Evolutionary conservation across 495 filamentous ascomycete species (phyloP).

Genomic region (Penicillium crystallinum): DNA sequence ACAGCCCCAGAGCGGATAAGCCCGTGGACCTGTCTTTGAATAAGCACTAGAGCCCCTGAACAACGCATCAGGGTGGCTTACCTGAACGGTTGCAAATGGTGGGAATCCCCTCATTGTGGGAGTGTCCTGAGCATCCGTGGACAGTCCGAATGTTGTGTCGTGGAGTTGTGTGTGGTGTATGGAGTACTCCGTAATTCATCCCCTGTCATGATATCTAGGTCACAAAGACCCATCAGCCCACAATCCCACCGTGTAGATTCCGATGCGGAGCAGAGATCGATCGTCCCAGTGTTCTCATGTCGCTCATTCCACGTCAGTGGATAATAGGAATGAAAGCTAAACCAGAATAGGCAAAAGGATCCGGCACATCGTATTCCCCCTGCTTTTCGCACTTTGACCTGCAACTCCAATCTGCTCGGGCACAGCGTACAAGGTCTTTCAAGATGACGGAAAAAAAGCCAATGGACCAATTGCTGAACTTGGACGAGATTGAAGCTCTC

Average conservation of each 20-base stretch:
- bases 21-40: background rate
- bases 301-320: background rate
- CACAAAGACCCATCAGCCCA: background rate
- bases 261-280: background rate
- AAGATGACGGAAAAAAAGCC: conserved; percentile 22
- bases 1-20: background rate
- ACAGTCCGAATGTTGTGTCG: too few species aligned
- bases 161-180: too few species aligned
- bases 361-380: background rate
- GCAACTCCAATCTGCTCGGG: background rate
- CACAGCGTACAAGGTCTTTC: background rate
- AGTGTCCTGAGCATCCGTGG: too few species aligned
- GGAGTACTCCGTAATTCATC: too few species aligned
- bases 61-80: too few species aligned
- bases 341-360: background rate
- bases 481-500: conserved; percentile 41
- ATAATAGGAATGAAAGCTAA: background rate
- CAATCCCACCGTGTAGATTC: background rate
- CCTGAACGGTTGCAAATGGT: too few species aligned
- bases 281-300: background rate
- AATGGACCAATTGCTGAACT: conserved; percentile 67
- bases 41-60: too few species aligned
- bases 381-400: background rate
- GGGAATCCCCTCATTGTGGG: too few species aligned
- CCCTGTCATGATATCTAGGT: too few species aligned